Evolutionary conservation across 2,329 filamentous ascomycete genomes (phyloP), one percentile per base, ranked within the genome.

Genomic region (Xylaria sp.): DNA sequence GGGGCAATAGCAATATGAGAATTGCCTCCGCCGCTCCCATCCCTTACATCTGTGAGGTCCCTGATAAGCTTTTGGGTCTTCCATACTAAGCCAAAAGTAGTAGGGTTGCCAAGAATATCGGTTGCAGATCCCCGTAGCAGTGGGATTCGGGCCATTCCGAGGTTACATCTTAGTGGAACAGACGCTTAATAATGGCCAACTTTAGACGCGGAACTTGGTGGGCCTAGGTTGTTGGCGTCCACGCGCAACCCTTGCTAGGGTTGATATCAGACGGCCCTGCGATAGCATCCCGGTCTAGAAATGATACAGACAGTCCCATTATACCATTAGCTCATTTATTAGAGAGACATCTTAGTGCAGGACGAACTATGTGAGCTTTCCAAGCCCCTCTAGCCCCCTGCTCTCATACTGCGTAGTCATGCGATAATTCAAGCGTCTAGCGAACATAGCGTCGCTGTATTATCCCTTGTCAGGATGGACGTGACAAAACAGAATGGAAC

Each of bases 11-110:
- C 34, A 10, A 37, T 37, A 37, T 37, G 34, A 10, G 34, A 37
- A 37, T 37, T 37, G 8, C 28, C 28, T 28, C 28, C 28, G 28
- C 34, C 34, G 34, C 34, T 10, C 34, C 10, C 6, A 37, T 10
- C 23, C 48, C 48, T 28, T 51, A 12, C 15, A 10, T 23, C 12
- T 25, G 20, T 13, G 4, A 34, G 23, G 34, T 37, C 34, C 2
- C 8, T 37, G 34, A 37, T 37, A 37, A 54, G 51, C 51, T 34
- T 34, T 34, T 32, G 51, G 18, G 1, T 34, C 28, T 3, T 34
- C 34, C 15, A 54, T 54, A 54, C 51, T 54, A 54, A 18, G 25
- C 51, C 51, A n/a, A 54, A 54, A 54, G 28, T 15, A 54, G 51
- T 34, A 37, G 15, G 18, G 28, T 54, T 15, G 9, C 25, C 51